A percentile compares a stretch with the other conserved stretches of the same genome.
Conservation (phyloP, 202 grass and related monocot species). For the Miscanthus sacchariflorus region DNA sequence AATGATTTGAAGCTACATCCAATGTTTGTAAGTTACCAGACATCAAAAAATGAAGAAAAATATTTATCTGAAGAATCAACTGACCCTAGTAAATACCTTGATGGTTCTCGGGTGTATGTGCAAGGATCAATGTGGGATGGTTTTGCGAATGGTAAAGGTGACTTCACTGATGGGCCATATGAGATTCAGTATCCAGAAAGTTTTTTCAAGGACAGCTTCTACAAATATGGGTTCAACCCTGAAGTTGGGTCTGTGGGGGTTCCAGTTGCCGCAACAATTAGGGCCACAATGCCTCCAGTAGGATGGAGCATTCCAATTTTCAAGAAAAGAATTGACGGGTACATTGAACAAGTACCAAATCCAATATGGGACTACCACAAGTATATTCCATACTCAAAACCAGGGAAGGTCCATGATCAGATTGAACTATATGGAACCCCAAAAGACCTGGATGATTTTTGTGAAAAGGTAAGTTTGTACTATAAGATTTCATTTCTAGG, state of each 20-base stretch:
- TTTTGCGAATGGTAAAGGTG: conserved; percentile 85
- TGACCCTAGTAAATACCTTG: conserved; percentile 92
- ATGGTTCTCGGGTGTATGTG: conserved; percentile 86
- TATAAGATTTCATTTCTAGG: conserved; percentile 18
- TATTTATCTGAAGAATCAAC: conserved; percentile 46
- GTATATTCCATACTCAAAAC: conserved; percentile 96
- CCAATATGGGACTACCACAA: conserved; percentile 98
- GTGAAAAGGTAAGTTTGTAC: conserved; percentile 71
- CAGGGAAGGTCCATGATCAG: conserved; percentile 90
- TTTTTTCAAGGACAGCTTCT: conserved; percentile 88
- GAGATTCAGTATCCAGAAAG: conserved; percentile 93
- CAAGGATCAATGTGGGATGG: conserved; percentile 99
- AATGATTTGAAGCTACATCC: conserved; percentile 83
- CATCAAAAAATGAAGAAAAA: conserved; percentile 29
- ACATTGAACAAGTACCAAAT: conserved; percentile 80
- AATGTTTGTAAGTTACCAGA: conserved; percentile 52
- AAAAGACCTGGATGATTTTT: conserved; percentile 87
- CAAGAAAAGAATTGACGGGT: conserved; percentile 71
- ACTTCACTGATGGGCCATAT: conserved; percentile 90
- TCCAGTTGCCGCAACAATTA: conserved; percentile 92
- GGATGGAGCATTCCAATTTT: conserved; percentile 90
- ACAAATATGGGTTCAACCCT: conserved; percentile 93
- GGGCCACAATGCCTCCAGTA: conserved; percentile 93
- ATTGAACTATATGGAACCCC: conserved; percentile 79
- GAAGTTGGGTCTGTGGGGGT: conserved; percentile 91